Evolutionary conservation across 2,329 filamentous ascomycete genomes (phyloP), one percentile per base, ranked within the genome.

Genomic region (Trichoderma sp.): DNA sequence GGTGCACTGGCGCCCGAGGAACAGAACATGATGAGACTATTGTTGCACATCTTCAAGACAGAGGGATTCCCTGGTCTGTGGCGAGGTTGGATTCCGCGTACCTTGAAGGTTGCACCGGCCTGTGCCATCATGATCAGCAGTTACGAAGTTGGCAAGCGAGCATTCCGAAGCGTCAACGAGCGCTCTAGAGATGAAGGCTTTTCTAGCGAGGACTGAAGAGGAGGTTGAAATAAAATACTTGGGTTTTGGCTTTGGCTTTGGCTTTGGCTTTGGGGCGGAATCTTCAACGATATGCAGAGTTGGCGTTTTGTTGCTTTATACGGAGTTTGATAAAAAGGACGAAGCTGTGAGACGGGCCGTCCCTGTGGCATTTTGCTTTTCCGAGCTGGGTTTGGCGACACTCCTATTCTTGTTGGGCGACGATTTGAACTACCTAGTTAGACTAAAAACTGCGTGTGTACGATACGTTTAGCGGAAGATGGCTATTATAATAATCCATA

Each of bases 81-180:
- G 88, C 93, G 87, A 76, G 96, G 96, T 57, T 98, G 95, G 93
- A 91, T 94, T 28, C 94, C 96, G 0, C 87, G 96, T 51, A 97
- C 94, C 75, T 85, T 98, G 73, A 98, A 98, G 81, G 95, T 99
- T 6, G 95, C 96, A 1, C 96, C 96, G 1, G 94, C 95, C 0
- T 99, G 96, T 82, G 96, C 96, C 32, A 98, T 99, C 80, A 99
- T 99, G 96, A 98, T 99, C 79, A 97, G 93, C 80, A 97, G 92
- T 79, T 99, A 98, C 81, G 96, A 99, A 82, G 89, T 98, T 47
- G 95, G 96, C 65, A 99, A 99, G 86, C 91, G 93, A 81, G 91
- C 92, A 80, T 97, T 97, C 39, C 87, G 90, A 69, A 87, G 88
- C 12, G 89, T 93, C 64, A 98, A 98, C 73, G 86, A 88, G 77